A percentile compares a stretch with the other conserved stretches of the same genome.
Evolutionary conservation across 495 filamentous ascomycete species (phyloP).

Genomic region (Trichodelitschia bisporula): DNA sequence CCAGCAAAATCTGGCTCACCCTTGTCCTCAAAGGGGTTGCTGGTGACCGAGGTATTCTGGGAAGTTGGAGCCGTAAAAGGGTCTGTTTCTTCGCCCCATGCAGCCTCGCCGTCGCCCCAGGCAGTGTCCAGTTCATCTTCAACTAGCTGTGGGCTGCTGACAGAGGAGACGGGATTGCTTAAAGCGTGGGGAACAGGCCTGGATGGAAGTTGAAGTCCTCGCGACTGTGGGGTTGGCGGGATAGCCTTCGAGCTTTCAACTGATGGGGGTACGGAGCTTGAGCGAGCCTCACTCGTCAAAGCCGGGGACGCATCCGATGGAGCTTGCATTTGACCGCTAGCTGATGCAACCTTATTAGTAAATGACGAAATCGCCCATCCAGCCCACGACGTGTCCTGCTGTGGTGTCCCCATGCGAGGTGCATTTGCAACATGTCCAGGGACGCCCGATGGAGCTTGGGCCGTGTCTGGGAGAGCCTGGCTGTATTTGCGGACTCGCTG

Average conservation of each 20-base stretch:
- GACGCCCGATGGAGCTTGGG: constrained; percentile 24
- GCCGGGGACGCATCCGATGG: constrained; percentile 14
- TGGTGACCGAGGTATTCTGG: constrained; percentile 12
- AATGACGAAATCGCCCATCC: constrained; percentile 99
- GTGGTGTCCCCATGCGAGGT: constrained; percentile 49
- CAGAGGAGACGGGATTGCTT: constrained; percentile 4
- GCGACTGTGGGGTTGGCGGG: neutral
- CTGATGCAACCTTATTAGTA: constrained; percentile 70
- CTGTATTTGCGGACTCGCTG: constrained; percentile 58
- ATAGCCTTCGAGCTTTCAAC: constrained; percentile 1
- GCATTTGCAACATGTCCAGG: constrained; percentile 14
- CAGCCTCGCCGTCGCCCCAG: constrained; percentile 14
- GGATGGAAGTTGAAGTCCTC: too few species aligned
- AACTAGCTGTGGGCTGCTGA: constrained; percentile 5
- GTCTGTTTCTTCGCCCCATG: constrained; percentile 5
- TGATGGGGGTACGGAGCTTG: constrained; percentile 10
- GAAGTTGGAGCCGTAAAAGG: constrained; percentile 7
- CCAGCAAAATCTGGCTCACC: constrained; percentile 85
- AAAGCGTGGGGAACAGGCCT: neutral
- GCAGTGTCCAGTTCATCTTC: constrained; percentile 16
- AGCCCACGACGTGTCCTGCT: constrained; percentile 39
- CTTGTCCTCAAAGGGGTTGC: constrained; percentile 47
- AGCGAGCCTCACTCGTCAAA: constrained; percentile 6
- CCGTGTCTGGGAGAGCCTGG: constrained; percentile 57
- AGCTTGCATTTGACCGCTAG: constrained; percentile 60